A percentile compares a stretch with the other conserved stretches of the same genome.
Conservation (phyloP, 148 eudicot species). For the Nepenthes mirabilis region DNA sequence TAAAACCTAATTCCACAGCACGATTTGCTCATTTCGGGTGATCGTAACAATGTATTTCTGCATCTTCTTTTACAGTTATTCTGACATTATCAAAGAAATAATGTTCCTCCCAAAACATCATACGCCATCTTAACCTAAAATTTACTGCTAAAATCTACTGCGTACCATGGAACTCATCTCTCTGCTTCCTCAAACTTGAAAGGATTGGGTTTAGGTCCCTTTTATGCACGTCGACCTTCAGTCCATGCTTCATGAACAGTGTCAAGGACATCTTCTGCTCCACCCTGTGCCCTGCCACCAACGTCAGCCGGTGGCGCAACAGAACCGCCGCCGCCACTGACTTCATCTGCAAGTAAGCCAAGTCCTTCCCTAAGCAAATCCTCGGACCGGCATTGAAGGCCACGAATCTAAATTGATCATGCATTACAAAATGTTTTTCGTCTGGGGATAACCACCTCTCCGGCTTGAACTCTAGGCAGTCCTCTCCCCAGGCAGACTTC, state of each 20-base stretch:
- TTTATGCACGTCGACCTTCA: conserved; percentile 48
- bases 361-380: conserved; percentile 71
- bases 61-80: too few species aligned
- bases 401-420: conserved; percentile 64
- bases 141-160: neutral
- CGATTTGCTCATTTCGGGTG: too few species aligned
- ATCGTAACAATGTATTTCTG: too few species aligned
- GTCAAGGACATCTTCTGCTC: conserved; percentile 94
- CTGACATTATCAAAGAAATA: too few species aligned
- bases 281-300: conserved; percentile 52
- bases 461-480: conserved; percentile 60
- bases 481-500: conserved; percentile 83
- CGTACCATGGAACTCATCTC: neutral
- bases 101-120: too few species aligned
- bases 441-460: conserved; percentile 66
- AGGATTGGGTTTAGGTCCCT: conserved; percentile 40
- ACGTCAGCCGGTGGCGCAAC: conserved; percentile 52
- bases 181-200: conserved; percentile 12
- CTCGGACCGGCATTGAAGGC: conserved; percentile 89
- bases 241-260: conserved; percentile 82
- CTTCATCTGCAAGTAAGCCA: conserved; percentile 88
- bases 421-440: conserved; percentile 32
- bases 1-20: too few species aligned
- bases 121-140: too few species aligned
- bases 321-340: conserved; percentile 71